Conservation (phyloP, 2,329 filamentous ascomycete genomes). For the Colletotrichum scovillei region DNA sequence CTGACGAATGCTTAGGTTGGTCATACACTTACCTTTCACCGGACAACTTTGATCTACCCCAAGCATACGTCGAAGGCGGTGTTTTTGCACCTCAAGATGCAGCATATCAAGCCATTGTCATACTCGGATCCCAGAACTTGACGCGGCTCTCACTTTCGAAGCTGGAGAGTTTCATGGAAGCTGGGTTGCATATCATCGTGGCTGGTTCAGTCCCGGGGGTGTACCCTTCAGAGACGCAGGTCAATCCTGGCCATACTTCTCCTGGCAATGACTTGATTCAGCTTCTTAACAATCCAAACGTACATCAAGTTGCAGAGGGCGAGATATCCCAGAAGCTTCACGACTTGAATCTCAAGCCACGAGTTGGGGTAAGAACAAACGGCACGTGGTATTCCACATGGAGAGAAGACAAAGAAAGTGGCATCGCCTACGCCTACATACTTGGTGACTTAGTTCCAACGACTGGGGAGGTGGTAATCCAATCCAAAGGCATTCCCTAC, state of each 20-base stretch:
- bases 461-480: constrained; percentile 6
- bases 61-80: constrained; percentile 48
- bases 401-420: background rate
- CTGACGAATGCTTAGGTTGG: constrained; percentile 42
- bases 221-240: background rate
- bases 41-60: constrained; percentile 53
- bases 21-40: constrained; percentile 58
- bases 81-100: constrained; percentile 52
- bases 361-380: background rate
- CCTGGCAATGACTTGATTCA: background rate
- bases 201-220: constrained; percentile 4
- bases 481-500: background rate
- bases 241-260: background rate
- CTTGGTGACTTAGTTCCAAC: background rate
- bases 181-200: constrained; percentile 56
- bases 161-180: constrained; percentile 47
- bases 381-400: constrained; percentile 24
- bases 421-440: constrained; percentile 16
- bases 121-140: constrained; percentile 49
- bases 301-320: constrained; percentile 5
- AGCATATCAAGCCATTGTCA: constrained; percentile 55
- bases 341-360: constrained; percentile 10
- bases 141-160: constrained; percentile 47
- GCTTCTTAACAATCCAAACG: background rate
- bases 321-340: background rate